These are phyloP conservation scores for Byssothecium circinans DNA, from an alignment of 2,329 filamentous ascomycete species.

Conservation along the genomic window DNA sequence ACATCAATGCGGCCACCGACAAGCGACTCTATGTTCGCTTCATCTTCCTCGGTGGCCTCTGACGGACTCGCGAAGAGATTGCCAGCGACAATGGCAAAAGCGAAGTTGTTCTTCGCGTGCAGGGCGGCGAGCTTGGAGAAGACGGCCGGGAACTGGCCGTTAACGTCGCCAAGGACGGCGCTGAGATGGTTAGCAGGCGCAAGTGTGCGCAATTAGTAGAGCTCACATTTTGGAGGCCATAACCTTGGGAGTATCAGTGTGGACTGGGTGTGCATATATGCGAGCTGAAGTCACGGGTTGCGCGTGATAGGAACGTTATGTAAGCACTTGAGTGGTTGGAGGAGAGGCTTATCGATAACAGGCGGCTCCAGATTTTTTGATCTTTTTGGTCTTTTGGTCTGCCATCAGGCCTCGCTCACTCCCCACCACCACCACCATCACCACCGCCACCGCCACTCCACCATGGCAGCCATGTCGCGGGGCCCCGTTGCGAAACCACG, in stretches of 20 bases:
- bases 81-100: slow-evolving; percentile 80
- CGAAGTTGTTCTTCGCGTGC: slow-evolving; percentile 85
- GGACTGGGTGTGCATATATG: no score
- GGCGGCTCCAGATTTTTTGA: no score
- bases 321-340: no score
- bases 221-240: slow-evolving; percentile 63
- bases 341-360: neutral
- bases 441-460: neutral
- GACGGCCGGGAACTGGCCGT: slow-evolving; percentile 73
- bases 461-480: slow-evolving; percentile 50
- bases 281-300: no score
- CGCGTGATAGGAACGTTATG: no score
- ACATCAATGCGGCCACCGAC: slow-evolving; percentile 72
- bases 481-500: slow-evolving; percentile 39
- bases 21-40: slow-evolving; percentile 63
- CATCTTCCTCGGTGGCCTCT: slow-evolving; percentile 53
- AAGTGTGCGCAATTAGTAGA: neutral
- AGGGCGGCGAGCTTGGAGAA: slow-evolving; percentile 80
- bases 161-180: slow-evolving; percentile 79
- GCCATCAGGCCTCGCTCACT: no score
- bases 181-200: slow-evolving; percentile 46
- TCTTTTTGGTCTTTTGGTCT: no score
- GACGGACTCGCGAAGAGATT: slow-evolving; percentile 71
- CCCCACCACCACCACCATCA: no score
- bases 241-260: neutral